Base-by-base conservation (phyloP, 495 filamentous ascomycete species). In the Tetracladium setigerum region DNA sequence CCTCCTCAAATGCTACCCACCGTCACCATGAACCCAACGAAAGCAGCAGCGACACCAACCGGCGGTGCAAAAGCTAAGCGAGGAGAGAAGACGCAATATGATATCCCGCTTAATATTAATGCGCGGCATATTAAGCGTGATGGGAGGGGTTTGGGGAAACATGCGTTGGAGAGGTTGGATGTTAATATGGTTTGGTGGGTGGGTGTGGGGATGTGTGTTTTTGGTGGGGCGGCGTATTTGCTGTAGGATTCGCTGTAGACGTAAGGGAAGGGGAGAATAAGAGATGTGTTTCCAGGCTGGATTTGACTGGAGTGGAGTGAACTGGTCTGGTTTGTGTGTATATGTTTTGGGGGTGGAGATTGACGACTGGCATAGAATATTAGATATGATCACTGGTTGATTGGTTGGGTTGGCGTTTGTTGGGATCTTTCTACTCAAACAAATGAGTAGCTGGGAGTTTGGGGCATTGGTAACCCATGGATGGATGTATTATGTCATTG, bases 1-100 rank as follows among this genome's bases (percentile, higher is more conserved):
- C 81, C 84, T 7, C 86, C 86, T 1, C 68, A 80, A 58, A 90
- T 90, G 83, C 76, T 89, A 7, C 84, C 86, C 3, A 86, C 84
- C 3, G 63, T 67, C 31, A 86, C 80, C 0, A 62, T 89, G 52
- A 83, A 86, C 57, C 79, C 82, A 1, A 70, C 68, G 15, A 58
- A 62, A 1, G 56, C 65, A 13, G 46, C 39, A 10, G 55, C 63
- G 13, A 66, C 61, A 14, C 56, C 65, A 4, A 39, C 39, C 30
- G 45, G 49, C 7, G 22, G 22, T 3, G 22, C 22, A 24, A 63
- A 62, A 41, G 11, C 45, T 9, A 64, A 61, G 40, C 34, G 57
- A 41, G 45, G 44, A 39, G 47, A n/a, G 3, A 43, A 54, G 30
- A 34, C 36, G 14, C 32, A 41, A 16, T 11, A 48, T 15, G 22